Evolutionary conservation across 2,329 filamentous ascomycete genomes (phyloP).

Genomic region (Leptographium flavum): DNA sequence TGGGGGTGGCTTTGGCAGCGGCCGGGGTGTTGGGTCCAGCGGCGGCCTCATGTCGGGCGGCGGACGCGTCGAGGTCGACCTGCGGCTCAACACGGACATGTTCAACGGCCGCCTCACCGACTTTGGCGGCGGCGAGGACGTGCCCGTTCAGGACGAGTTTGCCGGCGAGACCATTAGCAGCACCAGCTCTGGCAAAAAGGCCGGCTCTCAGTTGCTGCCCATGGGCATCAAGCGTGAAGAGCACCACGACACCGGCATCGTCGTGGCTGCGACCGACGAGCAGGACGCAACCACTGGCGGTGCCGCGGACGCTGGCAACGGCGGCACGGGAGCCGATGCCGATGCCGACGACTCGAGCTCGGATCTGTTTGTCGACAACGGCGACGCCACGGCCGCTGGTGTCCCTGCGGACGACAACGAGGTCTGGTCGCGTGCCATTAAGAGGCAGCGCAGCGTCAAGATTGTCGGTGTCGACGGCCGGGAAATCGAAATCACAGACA

Average conservation of each 20-base stretch:
- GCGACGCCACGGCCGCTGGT: background rate
- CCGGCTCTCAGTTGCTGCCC: constrained; percentile 26
- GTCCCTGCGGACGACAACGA: constrained; percentile 19
- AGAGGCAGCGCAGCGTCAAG: constrained; percentile 16
- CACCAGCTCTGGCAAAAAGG: background rate
- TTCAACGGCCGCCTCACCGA: constrained; percentile 28
- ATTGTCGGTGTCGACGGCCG: constrained; percentile 31
- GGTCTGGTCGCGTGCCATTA: constrained; percentile 28
- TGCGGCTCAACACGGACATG: constrained; percentile 41
- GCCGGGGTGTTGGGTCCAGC: constrained; percentile 7
- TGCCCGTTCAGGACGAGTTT: constrained; percentile 23
- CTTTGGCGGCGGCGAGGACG: constrained; percentile 29
- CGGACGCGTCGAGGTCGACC: constrained; percentile 21
- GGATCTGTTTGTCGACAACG: constrained; percentile 13
- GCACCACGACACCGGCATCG: constrained; percentile 37
- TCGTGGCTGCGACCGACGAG: constrained; percentile 42
- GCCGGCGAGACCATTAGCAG: constrained; percentile 13
- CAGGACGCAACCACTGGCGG: constrained; percentile 32
- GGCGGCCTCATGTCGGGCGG: background rate
- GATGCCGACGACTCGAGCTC: constrained; percentile 17
- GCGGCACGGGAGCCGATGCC: constrained; percentile 10
- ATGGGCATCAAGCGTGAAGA: constrained; percentile 42
- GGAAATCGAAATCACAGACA: constrained; percentile 22
- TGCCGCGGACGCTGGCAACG: constrained; percentile 13
- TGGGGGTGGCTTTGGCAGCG: constrained; percentile 13